These are phyloP conservation scores for Coprinellus micaceus DNA, from an alignment of 768 basidiomycete genomes.

Conservation along the genomic window DNA sequence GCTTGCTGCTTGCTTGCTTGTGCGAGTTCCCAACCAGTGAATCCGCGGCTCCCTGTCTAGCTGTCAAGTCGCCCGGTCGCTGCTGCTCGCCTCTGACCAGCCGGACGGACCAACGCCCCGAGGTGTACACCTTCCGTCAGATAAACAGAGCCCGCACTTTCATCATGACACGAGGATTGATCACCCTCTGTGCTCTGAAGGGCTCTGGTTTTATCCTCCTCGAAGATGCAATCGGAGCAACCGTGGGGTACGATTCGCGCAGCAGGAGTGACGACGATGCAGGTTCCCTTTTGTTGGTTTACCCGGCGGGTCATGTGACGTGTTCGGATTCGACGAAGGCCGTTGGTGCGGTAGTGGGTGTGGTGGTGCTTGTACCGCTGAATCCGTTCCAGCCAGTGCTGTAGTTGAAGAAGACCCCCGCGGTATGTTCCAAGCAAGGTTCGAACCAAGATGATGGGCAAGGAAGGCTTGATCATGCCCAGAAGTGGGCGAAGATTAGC, in stretches of 20 bases:
- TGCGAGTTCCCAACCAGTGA: slow-evolving; percentile 28
- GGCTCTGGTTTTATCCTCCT: background rate
- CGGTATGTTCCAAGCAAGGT: background rate
- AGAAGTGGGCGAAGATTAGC: slow-evolving; percentile 6
- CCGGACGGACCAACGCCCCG: background rate
- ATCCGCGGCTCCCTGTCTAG: slow-evolving; percentile 46
- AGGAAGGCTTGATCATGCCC: slow-evolving; percentile 12
- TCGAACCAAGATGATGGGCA: background rate
- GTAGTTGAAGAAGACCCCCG: background rate
- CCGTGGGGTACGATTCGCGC: slow-evolving; percentile 4
- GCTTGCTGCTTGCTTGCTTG: slow-evolving; percentile 19
- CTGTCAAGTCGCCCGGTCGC: slow-evolving; percentile 14
- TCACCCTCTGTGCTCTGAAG: slow-evolving; percentile 28
- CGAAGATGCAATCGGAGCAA: slow-evolving; percentile 1
- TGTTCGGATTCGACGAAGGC: background rate
- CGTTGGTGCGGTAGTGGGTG: background rate
- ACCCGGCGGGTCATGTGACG: slow-evolving; percentile 1
- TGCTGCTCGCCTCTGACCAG: background rate
- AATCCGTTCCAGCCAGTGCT: background rate
- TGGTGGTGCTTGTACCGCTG: slow-evolving; percentile 5
- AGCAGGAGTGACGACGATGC: slow-evolving; percentile 8
- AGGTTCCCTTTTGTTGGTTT: background rate
- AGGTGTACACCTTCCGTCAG: slow-evolving; percentile 1
- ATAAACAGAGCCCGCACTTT: background rate
- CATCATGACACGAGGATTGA: slow-evolving; percentile 35